These are phyloP conservation scores for Phaffomyces thermotolerans DNA, from an alignment of 805 yeast species.

Conservation along the genomic window DNA sequence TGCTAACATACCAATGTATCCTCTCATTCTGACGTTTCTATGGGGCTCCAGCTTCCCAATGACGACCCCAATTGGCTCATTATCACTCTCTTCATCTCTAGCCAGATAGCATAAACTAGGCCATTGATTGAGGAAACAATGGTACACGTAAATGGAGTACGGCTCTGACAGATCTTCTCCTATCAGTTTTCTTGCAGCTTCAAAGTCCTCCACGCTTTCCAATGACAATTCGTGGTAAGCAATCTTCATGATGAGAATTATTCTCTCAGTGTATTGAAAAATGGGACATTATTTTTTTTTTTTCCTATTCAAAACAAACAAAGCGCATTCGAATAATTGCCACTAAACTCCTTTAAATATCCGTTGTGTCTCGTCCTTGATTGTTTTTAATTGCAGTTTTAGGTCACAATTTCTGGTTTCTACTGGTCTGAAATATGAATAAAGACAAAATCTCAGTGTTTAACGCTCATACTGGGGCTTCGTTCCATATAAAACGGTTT, in stretches of 20 bases:
- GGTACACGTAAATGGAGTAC: constrained; percentile 85
- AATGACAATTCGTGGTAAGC: constrained; percentile 19
- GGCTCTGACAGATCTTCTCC: constrained; percentile 83
- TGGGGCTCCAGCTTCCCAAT: constrained; percentile 79
- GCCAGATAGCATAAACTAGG: constrained; percentile 75
- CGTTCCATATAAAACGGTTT: constrained; percentile 29
- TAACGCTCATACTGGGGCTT: constrained; percentile 40
- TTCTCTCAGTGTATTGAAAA: no score
- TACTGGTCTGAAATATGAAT: constrained; percentile 1
- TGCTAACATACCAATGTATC: constrained; percentile 95
- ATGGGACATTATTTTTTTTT: background rate
- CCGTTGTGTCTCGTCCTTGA: background rate
- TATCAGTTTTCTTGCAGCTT: constrained; percentile 48
- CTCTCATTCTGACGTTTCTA: constrained; percentile 64
- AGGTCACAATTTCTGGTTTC: background rate
- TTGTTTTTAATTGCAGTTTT: background rate
- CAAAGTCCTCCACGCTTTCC: constrained; percentile 34
- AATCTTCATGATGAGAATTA: constrained; percentile 11
- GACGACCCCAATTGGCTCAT: constrained; percentile 65
- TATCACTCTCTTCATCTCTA: constrained; percentile 29
- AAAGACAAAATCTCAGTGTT: constrained; percentile 11
- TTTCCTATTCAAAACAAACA: background rate
- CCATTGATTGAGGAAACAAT: constrained; percentile 87
- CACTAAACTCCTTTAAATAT: background rate
- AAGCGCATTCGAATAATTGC: background rate